These are phyloP conservation scores for Geotrichum europaeum DNA, from an alignment of 1,139 yeast species.

Conservation along the genomic window DNA sequence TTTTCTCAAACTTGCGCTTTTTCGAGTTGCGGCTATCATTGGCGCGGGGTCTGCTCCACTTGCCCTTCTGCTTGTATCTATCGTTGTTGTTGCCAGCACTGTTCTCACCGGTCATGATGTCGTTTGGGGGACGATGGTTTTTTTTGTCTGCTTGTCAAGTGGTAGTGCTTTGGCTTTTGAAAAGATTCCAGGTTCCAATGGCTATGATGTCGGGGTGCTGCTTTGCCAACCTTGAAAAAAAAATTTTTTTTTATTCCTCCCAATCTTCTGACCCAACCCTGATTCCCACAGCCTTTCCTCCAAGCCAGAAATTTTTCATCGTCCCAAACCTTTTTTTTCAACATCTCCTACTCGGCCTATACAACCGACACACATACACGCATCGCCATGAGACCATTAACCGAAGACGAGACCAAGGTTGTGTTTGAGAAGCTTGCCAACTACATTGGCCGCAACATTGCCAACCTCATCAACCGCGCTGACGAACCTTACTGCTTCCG, in stretches of 20 bases:
- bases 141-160: not conserved
- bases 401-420: constrained; percentile 94
- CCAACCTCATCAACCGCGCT: constrained; percentile 78
- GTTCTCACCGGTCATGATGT: constrained; percentile 7
- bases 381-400: constrained; percentile 73
- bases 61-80: constrained; percentile 17
- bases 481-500: constrained; percentile 93
- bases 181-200: not conserved
- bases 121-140: not conserved
- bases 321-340: not conserved
- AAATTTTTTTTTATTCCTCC: constrained; percentile 1
- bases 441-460: constrained; percentile 90
- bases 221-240: not conserved
- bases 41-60: constrained; percentile 20
- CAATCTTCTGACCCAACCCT: constrained; percentile 1
- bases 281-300: not conserved
- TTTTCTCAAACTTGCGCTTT: constrained; percentile 15
- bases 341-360: not conserved
- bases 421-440: constrained; percentile 95
- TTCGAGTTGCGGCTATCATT: constrained; percentile 17
- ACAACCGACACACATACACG: not conserved
- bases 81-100: constrained; percentile 5
- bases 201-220: not conserved
- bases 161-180: not conserved
- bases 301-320: not conserved